A percentile compares a stretch with the other conserved stretches of the same genome.
phyloP scores from a whole-genome alignment of 1,284 basidiomycete genomes.

The Grifola frondosa region DNA sequence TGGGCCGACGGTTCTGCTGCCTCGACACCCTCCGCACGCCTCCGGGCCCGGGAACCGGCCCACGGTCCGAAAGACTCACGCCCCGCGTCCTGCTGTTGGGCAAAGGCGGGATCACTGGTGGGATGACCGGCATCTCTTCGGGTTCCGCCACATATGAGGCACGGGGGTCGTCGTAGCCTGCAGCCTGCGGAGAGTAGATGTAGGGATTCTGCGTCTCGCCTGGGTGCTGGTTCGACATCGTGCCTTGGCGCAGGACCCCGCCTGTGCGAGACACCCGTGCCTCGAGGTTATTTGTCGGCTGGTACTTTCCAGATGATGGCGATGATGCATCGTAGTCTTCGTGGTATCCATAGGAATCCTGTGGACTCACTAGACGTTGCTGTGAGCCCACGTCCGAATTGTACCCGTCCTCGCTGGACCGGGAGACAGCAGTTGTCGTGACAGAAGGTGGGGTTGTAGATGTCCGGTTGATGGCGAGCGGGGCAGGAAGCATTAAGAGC shows the following conservation, averaged over 20 bases:
- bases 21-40: slow-evolving; percentile 73
- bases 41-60: slow-evolving; percentile 75
- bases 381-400: slow-evolving; percentile 58
- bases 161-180: slow-evolving; percentile 39
- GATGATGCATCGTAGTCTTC: slow-evolving; percentile 27
- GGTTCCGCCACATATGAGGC: slow-evolving; percentile 35
- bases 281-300: slow-evolving; percentile 34
- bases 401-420: slow-evolving; percentile 67
- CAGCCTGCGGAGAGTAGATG: slow-evolving; percentile 36
- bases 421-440: slow-evolving; percentile 44
- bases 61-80: slow-evolving; percentile 74
- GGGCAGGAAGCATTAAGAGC: slow-evolving; percentile 68
- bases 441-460: slow-evolving; percentile 51
- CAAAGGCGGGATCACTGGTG: slow-evolving; percentile 14
- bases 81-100: slow-evolving; percentile 45
- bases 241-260: slow-evolving; percentile 42
- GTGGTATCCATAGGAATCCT: slow-evolving; percentile 30
- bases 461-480: slow-evolving; percentile 49
- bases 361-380: slow-evolving; percentile 54
- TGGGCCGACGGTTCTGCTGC: slow-evolving; percentile 47
- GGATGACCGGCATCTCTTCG: slow-evolving; percentile 33
- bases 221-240: slow-evolving; percentile 39
- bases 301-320: slow-evolving; percentile 17
- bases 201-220: slow-evolving; percentile 58
- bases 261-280: slow-evolving; percentile 43